Base-by-base conservation (phyloP, 2,329 filamentous ascomycete species). In the Cryoendolithus antarcticus region DNA sequence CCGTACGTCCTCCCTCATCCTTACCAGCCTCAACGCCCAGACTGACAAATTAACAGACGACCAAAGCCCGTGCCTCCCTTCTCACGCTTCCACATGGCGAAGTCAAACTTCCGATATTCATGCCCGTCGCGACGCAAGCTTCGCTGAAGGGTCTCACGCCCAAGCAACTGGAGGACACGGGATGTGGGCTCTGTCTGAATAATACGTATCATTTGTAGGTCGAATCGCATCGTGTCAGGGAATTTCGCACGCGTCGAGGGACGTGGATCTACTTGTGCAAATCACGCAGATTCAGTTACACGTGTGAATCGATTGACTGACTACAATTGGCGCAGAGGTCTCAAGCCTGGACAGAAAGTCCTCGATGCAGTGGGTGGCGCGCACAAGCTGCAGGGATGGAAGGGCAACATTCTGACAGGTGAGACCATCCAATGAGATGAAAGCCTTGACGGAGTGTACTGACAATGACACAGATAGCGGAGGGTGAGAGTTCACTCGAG, bases 111-210 rank as follows among this genome's bases (percentile, higher is more conserved):
- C 91, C 93, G 6, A 78, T 96, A 42, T 98, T 98, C 63, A 98
- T 98, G 91, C 91, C 91, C 10, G 91, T 98, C 32, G 91, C 91
- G 21, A 98, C 91, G 1, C 91, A 98, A 63, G 91, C 85, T 1
- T 94, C 89, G 0, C 71, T 98, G 30, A 98, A 98, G 59, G 91
- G 91, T 32, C 55, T 98, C 40, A 96, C 91, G 0, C 86, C 89
- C 1, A 80, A 89, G 48, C 91, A 98, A 57, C 70, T 98, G 2
- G 88, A 93, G 53, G 80, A 85, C 39, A 93, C 88, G 0, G 78
- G 84, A 32, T 98, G 93, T 56, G 77, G 83, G 42, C 66, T 98
- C 32, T 98, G 91, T 60, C 67, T 98, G 48, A 98, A 98, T 66
- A 98, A 98, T 63, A 98, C 91, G 9, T 98, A 98, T 57, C 91